Evolutionary conservation across 768 basidiomycete species (phyloP), one percentile per base, ranked within the genome.

Genomic region (Dacryopinax primogenitus): DNA sequence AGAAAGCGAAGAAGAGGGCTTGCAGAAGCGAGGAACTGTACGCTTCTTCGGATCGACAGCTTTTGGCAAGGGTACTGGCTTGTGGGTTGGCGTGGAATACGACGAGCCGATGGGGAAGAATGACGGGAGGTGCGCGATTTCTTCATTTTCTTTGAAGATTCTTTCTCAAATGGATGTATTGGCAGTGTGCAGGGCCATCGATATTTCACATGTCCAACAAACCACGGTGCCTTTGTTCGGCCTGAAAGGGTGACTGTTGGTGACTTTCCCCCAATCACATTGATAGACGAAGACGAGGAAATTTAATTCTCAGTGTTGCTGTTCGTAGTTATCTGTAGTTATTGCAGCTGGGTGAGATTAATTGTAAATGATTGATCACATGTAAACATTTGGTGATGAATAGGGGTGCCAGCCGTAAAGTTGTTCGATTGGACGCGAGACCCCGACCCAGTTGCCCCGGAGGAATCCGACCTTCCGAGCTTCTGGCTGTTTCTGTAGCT

Each of bases 71-170:
- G 82, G 78, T 15, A 72, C 75, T 2, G 84, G 86, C 0, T 74
- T 84, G 0, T 98, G 94, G 94, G 82, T 97, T 0, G 95, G 95
- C 0, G 79, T 98, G 21, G 91, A 95, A 73, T 90, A 93, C 71
- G 95, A 98, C 72, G 95, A 98, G 70, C 94, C 95, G 1, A 80
- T 91, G 26, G 95, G 95, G 12, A 97, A 94, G 77, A 93, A 94
- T 67, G 89, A 97, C 73, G 95, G 95, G 69, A 86, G 85, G 93
- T 95, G 72, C 76, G 92, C 84, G 9, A 16, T 18, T n/a, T 16
- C 21, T 32, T 34, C 33, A 11, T n/a, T 34, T 58, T 7, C 64
- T 11, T 1, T 1, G 16, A 18, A 37, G 26, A 33, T 36, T 15
- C 64, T 15, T n/a, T 18, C 7, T 33, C 28, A 15, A 65, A 15